Evolutionary conservation across 352 stramenopile genomes (phyloP).

Genomic region (Phytophthora hybrid): DNA sequence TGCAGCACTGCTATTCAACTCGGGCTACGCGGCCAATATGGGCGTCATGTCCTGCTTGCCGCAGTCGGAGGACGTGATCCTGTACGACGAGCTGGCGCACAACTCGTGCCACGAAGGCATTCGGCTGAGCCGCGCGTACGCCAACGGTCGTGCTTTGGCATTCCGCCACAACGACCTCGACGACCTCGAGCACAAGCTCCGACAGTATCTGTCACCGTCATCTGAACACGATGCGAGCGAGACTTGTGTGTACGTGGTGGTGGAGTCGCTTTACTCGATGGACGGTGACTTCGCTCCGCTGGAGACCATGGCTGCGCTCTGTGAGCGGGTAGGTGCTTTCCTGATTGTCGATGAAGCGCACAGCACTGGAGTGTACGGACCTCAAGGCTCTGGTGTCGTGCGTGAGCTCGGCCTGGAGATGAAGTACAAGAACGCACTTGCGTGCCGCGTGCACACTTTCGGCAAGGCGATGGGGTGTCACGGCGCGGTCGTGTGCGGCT

Average conservation of each 20-base stretch:
- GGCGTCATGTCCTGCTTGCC: conserved; percentile 94
- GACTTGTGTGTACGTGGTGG: conserved; percentile 92
- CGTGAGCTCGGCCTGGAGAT: conserved; percentile 77
- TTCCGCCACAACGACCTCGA: conserved; percentile 91
- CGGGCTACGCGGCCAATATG: conserved; percentile 97
- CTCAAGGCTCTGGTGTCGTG: conserved; percentile 75
- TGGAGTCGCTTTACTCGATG: conserved; percentile 99
- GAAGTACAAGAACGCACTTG: conserved; percentile 73
- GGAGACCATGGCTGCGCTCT: conserved; percentile 83
- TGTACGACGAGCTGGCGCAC: conserved; percentile 97
- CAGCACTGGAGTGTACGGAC: conserved; percentile 91
- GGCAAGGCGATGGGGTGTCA: conserved; percentile 97
- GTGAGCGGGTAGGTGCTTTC: conserved; percentile 76
- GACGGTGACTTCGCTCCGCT: conserved; percentile 96
- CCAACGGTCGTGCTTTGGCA: conserved; percentile 46
- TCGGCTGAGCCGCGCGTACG: conserved; percentile 81
- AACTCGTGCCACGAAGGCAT: conserved; percentile 97
- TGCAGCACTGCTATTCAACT: conserved; percentile 96
- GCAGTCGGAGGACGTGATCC: conserved; percentile 89
- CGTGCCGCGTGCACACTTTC: conserved; percentile 95
- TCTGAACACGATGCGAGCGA: conserved; percentile 20
- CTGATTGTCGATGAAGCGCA: conserved; percentile 98
- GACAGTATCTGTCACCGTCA: conserved; percentile 32
- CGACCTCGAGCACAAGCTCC: conserved; percentile 74
- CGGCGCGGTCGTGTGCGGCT: conserved; percentile 94